Conservation (phyloP, 257 asterid genomes). For the Thymus quinquecostatus region DNA sequence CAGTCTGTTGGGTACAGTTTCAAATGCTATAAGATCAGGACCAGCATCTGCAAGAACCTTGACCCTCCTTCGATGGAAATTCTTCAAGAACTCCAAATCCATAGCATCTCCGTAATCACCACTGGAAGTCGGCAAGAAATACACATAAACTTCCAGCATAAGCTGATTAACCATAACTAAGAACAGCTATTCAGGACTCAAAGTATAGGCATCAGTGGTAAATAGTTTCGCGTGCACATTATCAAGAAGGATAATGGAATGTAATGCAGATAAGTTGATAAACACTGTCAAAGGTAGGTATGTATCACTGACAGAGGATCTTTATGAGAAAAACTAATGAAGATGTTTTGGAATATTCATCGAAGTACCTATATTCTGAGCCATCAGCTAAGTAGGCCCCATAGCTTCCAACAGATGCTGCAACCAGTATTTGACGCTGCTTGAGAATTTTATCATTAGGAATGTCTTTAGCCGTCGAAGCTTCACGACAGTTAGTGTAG, state of each 20-base stretch:
- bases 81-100: slow-evolving; percentile 70
- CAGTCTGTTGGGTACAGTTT: slow-evolving; percentile 83
- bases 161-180: slow-evolving; percentile 10
- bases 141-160: slow-evolving; percentile 7
- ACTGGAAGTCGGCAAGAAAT: slow-evolving; percentile 41
- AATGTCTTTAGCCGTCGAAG: slow-evolving; percentile 38
- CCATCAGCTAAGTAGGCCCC: slow-evolving; percentile 96
- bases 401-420: slow-evolving; percentile 94
- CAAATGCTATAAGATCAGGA: slow-evolving; percentile 87
- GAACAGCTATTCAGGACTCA: slow-evolving; percentile 13
- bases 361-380: slow-evolving; percentile 81
- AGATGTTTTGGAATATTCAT: slow-evolving; percentile 14
- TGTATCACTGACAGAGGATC: slow-evolving; percentile 1
- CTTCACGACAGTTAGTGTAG: slow-evolving; percentile 54
- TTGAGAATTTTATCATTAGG: slow-evolving; percentile 60
- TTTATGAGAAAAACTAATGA: neutral
- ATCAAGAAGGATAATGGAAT: slow-evolving; percentile 4
- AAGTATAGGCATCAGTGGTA: slow-evolving; percentile 12
- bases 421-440: slow-evolving; percentile 71
- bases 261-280: neutral
- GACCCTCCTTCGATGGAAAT: slow-evolving; percentile 83
- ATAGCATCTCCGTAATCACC: slow-evolving; percentile 82
- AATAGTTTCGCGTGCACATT: neutral
- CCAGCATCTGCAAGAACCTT: slow-evolving; percentile 82
- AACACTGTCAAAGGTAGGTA: neutral